Evolutionary conservation across 2,329 filamentous ascomycete species (phyloP).

Genomic region (Alternaria triticina): DNA sequence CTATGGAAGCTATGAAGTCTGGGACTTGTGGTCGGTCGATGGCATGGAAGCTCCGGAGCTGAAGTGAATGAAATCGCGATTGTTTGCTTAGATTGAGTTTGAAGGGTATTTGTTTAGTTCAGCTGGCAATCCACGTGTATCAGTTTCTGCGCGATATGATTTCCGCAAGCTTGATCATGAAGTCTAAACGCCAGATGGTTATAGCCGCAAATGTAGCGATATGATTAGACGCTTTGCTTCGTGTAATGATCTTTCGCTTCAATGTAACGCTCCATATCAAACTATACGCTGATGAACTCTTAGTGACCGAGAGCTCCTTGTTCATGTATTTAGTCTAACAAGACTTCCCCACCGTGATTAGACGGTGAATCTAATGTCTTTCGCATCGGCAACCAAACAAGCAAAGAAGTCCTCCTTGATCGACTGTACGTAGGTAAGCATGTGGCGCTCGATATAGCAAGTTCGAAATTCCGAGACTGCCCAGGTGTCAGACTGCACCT

Average conservation of each 20-base stretch:
- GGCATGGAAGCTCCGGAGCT: background rate
- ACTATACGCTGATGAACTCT: background rate
- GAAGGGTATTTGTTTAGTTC: background rate
- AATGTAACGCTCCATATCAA: background rate
- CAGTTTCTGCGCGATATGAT: background rate
- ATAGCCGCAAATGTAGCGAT: background rate
- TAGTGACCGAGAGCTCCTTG: background rate
- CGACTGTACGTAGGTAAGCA: background rate
- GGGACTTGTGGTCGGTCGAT: conserved; percentile 12
- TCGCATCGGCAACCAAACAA: background rate
- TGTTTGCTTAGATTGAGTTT: background rate
- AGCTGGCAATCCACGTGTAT: background rate
- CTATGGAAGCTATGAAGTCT: conserved; percentile 15
- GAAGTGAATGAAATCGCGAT: background rate
- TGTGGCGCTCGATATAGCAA: background rate
- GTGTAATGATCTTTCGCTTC: background rate
- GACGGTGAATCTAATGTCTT: background rate
- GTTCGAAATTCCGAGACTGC: background rate
- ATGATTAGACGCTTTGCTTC: background rate
- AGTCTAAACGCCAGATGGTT: background rate
- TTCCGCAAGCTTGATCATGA: background rate
- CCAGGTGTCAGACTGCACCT: background rate
- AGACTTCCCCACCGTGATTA: background rate
- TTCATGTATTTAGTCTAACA: background rate
- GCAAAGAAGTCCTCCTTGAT: background rate